Conservation (phyloP, 306 rosid genomes). For the Vigna reflexopilosa region DNA sequence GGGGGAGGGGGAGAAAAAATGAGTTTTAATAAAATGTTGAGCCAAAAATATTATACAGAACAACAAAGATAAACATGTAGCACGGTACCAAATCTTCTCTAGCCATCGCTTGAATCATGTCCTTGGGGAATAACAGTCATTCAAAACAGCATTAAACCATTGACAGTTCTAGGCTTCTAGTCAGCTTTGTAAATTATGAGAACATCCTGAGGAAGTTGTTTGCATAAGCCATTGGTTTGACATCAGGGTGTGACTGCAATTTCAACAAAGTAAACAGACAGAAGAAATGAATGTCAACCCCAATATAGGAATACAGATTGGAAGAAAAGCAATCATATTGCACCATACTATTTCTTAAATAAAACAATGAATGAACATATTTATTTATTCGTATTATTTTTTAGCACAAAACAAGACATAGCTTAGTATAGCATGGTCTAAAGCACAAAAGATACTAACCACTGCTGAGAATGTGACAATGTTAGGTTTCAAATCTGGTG, state of each 20-base stretch:
- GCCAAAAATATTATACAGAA: conserved; percentile 48
- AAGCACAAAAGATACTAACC: conserved; percentile 62
- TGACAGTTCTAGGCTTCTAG: conserved; percentile 47
- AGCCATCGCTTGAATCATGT: conserved; percentile 41
- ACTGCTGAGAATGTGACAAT: conserved; percentile 90
- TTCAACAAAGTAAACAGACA: conserved; percentile 30
- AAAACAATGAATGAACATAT: neutral
- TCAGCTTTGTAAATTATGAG: conserved; percentile 52
- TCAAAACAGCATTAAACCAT: conserved; percentile 33
- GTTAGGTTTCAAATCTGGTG: conserved; percentile 90
- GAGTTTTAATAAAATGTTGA: conserved; percentile 45
- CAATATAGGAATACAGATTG: neutral
- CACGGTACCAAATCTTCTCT: conserved; percentile 35
- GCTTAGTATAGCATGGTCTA: neutral
- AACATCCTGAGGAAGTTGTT: conserved; percentile 91
- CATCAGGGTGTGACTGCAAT: conserved; percentile 95
- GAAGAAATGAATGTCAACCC: conserved; percentile 1
- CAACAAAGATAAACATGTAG: conserved; percentile 45
- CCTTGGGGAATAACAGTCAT: conserved; percentile 44
- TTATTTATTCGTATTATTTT: neutral
- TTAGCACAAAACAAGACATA: neutral
- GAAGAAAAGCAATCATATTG: neutral
- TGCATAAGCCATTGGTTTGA: conserved; percentile 99
- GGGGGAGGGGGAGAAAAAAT: conserved; percentile 43
- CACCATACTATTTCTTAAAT: neutral